A percentile compares a stretch with the other conserved stretches of the same genome.
Conservation (phyloP, 164 flowering plant genomes). For the Aristolochia californica region DNA sequence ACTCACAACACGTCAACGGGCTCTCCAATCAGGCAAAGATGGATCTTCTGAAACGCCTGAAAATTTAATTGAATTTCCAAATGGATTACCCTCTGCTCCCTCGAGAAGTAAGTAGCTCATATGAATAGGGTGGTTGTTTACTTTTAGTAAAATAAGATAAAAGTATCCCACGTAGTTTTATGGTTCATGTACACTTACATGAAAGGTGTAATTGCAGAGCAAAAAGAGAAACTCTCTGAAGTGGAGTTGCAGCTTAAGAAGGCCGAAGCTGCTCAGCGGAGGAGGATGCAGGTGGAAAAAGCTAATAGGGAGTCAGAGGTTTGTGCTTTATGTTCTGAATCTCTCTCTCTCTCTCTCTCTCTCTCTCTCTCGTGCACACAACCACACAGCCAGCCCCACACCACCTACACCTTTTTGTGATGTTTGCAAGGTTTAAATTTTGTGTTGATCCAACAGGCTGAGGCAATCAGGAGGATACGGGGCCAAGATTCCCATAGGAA, state of each 20-base stretch:
- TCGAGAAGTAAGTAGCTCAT: slow-evolving; percentile 53
- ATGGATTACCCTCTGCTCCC: slow-evolving; percentile 86
- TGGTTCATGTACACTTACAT: neutral
- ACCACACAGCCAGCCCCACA: no score
- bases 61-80: slow-evolving; percentile 68
- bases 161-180: no score
- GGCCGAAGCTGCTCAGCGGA: slow-evolving; percentile 94
- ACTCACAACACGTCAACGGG: slow-evolving; percentile 86
- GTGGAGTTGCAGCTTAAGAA: slow-evolving; percentile 88
- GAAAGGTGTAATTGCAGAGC: slow-evolving; percentile 29
- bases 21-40: slow-evolving; percentile 83
- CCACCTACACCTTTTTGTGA: neutral
- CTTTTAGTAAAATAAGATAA: no score
- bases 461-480: slow-evolving; percentile 86
- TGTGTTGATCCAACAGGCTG: slow-evolving; percentile 46
- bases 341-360: neutral
- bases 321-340: no score
- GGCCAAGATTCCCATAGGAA: slow-evolving; percentile 92
- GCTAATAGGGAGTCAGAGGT: slow-evolving; percentile 90
- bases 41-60: slow-evolving; percentile 32
- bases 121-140: neutral
- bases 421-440: neutral
- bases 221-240: slow-evolving; percentile 89
- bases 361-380: neutral
- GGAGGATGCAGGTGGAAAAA: slow-evolving; percentile 84